A percentile compares a stretch with the other conserved stretches of the same genome.
phyloP scores from a whole-genome alignment of 345 rosid genomes.

The Boechera divaricarpa region DNA sequence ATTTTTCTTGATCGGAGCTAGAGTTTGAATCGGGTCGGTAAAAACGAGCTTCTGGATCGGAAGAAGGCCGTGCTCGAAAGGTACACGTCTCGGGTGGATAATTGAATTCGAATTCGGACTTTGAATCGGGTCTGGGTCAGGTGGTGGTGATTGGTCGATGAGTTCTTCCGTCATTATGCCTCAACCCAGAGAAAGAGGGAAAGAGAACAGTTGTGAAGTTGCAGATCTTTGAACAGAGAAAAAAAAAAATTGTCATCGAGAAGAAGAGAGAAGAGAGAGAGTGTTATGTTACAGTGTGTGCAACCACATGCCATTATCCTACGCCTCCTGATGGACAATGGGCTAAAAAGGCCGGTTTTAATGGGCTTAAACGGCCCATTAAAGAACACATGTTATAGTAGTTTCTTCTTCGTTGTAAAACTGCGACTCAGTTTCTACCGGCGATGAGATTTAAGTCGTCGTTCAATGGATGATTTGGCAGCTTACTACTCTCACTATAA shows the following conservation, averaged over 20 bases:
- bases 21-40: constrained; percentile 72
- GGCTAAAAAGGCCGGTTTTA: background rate
- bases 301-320: constrained; percentile 3
- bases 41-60: constrained; percentile 86
- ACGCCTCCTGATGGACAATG: background rate
- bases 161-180: constrained; percentile 56
- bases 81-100: constrained; percentile 88
- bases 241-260: background rate
- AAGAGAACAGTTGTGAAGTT: constrained; percentile 34
- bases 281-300: constrained; percentile 5
- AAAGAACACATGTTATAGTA: background rate
- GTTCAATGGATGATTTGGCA: constrained; percentile 64
- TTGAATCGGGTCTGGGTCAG: constrained; percentile 42
- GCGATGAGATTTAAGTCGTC: background rate
- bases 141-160: constrained; percentile 51
- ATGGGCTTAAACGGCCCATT: constrained; percentile 32
- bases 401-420: background rate
- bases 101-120: constrained; percentile 45
- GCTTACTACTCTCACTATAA: constrained; percentile 56
- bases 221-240: constrained; percentile 37
- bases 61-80: constrained; percentile 94
- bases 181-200: constrained; percentile 21
- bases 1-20: constrained; percentile 69
- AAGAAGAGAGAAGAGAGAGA: constrained; percentile 9
- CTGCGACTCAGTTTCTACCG: background rate